Base-by-base conservation (phyloP, 371 early-diverging fungal genomes). In the Lichtheimia hyalospora region DNA sequence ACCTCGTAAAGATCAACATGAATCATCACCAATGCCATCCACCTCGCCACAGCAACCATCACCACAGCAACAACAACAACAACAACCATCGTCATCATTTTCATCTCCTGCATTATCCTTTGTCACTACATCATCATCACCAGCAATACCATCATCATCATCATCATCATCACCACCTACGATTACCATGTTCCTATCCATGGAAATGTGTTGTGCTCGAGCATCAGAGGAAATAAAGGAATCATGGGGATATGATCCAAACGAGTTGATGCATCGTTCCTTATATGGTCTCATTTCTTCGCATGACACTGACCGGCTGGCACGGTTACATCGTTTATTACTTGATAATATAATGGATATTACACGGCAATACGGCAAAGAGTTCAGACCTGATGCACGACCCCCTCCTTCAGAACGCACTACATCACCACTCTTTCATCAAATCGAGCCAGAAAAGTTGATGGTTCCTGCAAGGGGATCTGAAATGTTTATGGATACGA, bases 201-300 rank as follows among this genome's bases (percentile, higher is more conserved):
- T 82, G 77, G 77, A 75, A 20, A 43, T 81, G 49, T 67, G 71
- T 51, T 82, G 81, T 54, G 82, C 84, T 2, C 67, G 78, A 16
- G 77, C 71, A 25, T 77, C 82, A 2, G 82, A 82, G 46, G 77
- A 79, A 39, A 74, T 70, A 1, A 68, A 71, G 14, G 68, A 63
- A 7, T 46, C 77, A 25, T 71, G 77, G 70, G 82, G 79, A 5
- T 79, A 75, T 58, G 75, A 77, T 52, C 81, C 84, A 3, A 71
- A 72, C 28, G 75, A 81, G 50, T 61, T 84, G 23, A 66, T 70
- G 15, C 74, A 81, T 65, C 75, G 72, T 56, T 64, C 82, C 1
- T 58, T 84, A 10, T 75, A 75, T 62, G 68, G 72, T 4, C 73
- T 81, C 44, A 49, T 84, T 16, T 63, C 70, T 15, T 51, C 59